Evolutionary conservation across 2,329 filamentous ascomycete species (phyloP).

Genomic region (Acarospora socialis): DNA sequence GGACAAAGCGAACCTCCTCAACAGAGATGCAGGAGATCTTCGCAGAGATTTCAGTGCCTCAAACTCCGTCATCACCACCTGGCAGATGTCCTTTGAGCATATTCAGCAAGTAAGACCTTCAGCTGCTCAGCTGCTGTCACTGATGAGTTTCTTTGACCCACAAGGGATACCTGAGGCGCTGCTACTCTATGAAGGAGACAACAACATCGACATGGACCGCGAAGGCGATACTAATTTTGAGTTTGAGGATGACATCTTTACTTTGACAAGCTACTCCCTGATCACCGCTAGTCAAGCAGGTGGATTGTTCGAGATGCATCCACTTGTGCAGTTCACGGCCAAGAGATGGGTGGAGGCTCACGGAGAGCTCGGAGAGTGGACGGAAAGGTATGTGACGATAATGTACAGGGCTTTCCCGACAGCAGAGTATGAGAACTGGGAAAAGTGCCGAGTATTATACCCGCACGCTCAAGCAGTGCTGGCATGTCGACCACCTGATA

Average conservation of each 20-base stretch:
- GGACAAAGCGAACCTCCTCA: constrained; percentile 15
- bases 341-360: constrained; percentile 3
- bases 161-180: constrained; percentile 5
- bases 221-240: no score
- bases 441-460: constrained; percentile 15
- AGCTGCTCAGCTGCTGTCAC: constrained; percentile 2
- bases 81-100: constrained; percentile 5
- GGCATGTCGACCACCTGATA: constrained; percentile 8
- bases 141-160: constrained; percentile 5
- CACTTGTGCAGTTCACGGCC: background rate
- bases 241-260: constrained; percentile 16
- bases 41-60: constrained; percentile 15
- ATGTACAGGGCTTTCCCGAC: constrained; percentile 14
- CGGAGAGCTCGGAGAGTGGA: constrained; percentile 17
- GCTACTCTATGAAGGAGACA: no score
- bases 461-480: constrained; percentile 16
- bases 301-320: background rate
- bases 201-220: no score
- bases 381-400: constrained; percentile 14
- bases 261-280: constrained; percentile 15
- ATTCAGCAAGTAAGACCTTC: background rate
- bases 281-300: constrained; percentile 9
- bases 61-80: constrained; percentile 16
- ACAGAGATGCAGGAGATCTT: constrained; percentile 11
- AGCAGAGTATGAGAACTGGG: constrained; percentile 17